These are phyloP conservation scores for Pluteus cervinus DNA, from an alignment of 768 basidiomycete genomes.

Conservation along the genomic window DNA sequence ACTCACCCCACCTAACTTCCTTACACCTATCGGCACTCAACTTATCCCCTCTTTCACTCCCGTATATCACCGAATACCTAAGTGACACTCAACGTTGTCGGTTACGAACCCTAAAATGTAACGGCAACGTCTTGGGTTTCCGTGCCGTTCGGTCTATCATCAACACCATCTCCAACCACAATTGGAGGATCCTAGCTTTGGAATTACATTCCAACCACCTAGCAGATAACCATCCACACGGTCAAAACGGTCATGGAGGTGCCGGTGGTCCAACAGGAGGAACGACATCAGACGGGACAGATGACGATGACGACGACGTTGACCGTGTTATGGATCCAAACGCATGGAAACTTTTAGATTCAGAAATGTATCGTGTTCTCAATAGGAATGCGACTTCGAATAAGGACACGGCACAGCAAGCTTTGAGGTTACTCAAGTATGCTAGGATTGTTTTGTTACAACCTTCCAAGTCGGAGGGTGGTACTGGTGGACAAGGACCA, in stretches of 20 bases:
- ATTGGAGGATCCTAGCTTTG: conserved; percentile 41
- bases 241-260: conserved; percentile 1
- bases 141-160: conserved; percentile 39
- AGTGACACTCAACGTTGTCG: conserved; percentile 39
- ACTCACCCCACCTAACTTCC: conserved; percentile 42
- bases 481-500: neutral
- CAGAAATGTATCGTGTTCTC: conserved; percentile 25
- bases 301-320: conserved; percentile 14
- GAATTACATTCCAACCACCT: conserved; percentile 46
- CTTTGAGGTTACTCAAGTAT: conserved; percentile 43
- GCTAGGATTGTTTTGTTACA: conserved; percentile 46
- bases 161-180: conserved; percentile 35
- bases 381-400: conserved; percentile 38
- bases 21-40: conserved; percentile 50
- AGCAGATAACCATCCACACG: conserved; percentile 13
- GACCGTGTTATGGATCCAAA: conserved; percentile 10
- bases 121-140: conserved; percentile 47
- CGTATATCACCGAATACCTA: conserved; percentile 42
- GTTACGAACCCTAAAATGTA: conserved; percentile 45
- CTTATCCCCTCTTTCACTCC: conserved; percentile 35
- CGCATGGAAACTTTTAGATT: conserved; percentile 31
- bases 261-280: no score
- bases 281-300: conserved; percentile 17
- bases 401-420: conserved; percentile 34
- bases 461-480: conserved; percentile 1